Evolutionary conservation across 75 land plant species (phyloP), one percentile per base, ranked within the genome.

Genomic region (Azolla pinnata): DNA sequence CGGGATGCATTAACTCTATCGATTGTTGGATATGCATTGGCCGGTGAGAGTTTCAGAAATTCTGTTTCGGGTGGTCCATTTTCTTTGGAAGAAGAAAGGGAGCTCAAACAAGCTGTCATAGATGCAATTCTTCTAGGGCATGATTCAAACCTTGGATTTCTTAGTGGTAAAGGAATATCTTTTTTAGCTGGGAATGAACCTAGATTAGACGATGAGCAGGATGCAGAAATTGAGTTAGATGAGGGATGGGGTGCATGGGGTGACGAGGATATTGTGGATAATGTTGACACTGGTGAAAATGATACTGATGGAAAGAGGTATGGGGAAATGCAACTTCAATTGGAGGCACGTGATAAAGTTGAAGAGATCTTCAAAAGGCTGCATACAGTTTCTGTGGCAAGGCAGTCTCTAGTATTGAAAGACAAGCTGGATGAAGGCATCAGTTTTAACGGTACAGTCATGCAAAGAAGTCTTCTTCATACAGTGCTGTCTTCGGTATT

Each of bases 161-260:
- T 89, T 24, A 62, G 75, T 35, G 87, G 87, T 56, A 51, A 85
- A 52, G 72, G 76, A 51, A 79, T 74, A 44, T 86, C 87, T 54
- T 75, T 88, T 59, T 54, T 51, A 31, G 44, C 57, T 40, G 67
- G 63, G 47, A 56, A 64, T 48, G 30, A 54, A n/a, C 18, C 24
- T 1, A 52, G 29, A 1, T 23, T 2, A 52, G 29, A 27, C 2
- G 24, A 12, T 26, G 29, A 2, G 24, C 28, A 25, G 10, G 52
- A 60, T 34, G 63, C 56, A 52, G 61, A 61, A 34, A 49, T 59
- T 24, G 76, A 81, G 49, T 81, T 81, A 63, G 96, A 89, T 69
- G 97, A 92, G 63, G 80, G 81, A 40, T 91, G 97, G 97, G 97
- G 79, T 29, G 73, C 70, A 10, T 90, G 97, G 97, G 96, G 78